A percentile compares a stretch with the other conserved stretches of the same genome.
phyloP scores from a whole-genome alignment of 1,284 basidiomycete species.

The Takashimella tepidaria region DNA sequence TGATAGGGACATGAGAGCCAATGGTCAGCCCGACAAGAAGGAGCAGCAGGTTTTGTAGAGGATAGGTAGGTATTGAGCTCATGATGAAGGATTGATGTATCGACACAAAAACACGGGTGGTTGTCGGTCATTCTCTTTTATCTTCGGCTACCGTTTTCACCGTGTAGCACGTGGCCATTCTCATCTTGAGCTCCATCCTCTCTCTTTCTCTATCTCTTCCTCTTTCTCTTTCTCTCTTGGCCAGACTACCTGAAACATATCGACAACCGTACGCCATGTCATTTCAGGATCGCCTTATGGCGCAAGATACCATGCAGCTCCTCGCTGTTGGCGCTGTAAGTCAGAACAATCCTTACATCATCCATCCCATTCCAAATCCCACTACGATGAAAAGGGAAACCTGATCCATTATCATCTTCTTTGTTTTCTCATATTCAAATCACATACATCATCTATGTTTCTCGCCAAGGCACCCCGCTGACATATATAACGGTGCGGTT shows the following conservation, averaged over 20 bases:
- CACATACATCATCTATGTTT: background rate
- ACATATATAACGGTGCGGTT: background rate
- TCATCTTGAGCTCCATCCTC: background rate
- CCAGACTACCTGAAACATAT: background rate
- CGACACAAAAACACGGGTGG: background rate
- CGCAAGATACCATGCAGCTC: slow-evolving; percentile 32
- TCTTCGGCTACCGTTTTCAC: no score
- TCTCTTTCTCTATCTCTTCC: slow-evolving; percentile 9
- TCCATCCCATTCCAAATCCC: no score
- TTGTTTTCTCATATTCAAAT: no score
- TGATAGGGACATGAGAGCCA: background rate
- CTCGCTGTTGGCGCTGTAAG: slow-evolving; percentile 25
- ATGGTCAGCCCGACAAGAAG: no score
- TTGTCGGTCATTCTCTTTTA: background rate
- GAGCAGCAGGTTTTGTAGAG: no score
- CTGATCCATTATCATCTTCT: no score
- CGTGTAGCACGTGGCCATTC: no score
- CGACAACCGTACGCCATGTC: slow-evolving; percentile 23
- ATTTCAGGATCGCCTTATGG: slow-evolving; percentile 29
- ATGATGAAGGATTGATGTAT: background rate
- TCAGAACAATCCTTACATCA: background rate
- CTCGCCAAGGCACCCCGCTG: background rate
- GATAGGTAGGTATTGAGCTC: background rate
- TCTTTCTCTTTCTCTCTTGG: background rate
- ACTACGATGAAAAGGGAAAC: no score